These are phyloP conservation scores for Fragaria iinumae DNA, from an alignment of 306 rosid genomes.

Conservation along the genomic window DNA sequence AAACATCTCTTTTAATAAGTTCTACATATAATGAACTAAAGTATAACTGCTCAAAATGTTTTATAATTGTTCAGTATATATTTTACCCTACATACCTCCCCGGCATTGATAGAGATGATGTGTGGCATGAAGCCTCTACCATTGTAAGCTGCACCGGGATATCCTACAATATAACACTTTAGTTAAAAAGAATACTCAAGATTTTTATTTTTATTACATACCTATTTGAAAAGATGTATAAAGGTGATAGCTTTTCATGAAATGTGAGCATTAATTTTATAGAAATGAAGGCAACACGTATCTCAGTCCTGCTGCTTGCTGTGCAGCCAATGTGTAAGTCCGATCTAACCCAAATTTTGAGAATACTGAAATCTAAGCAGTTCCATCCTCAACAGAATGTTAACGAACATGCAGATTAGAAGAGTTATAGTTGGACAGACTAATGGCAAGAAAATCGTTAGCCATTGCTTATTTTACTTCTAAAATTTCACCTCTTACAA, in stretches of 20 bases:
- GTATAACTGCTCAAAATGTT: background rate
- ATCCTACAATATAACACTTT: slow-evolving; percentile 19
- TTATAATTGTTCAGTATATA: background rate
- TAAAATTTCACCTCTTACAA: background rate
- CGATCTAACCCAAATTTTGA: too few species aligned
- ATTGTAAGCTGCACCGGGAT: slow-evolving; percentile 38
- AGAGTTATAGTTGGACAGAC: too few species aligned
- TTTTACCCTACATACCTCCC: slow-evolving; percentile 55
- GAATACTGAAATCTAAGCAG: background rate
- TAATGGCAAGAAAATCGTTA: background rate
- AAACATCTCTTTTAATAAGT: background rate
- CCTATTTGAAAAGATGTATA: background rate
- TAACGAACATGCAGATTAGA: too few species aligned
- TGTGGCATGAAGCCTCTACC: slow-evolving; percentile 81
- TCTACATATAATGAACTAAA: background rate
- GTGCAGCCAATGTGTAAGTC: too few species aligned
- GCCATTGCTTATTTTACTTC: background rate
- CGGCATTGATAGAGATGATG: slow-evolving; percentile 66
- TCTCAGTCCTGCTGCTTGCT: too few species aligned
- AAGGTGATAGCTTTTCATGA: background rate
- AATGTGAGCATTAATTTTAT: background rate
- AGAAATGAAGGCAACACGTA: background rate
- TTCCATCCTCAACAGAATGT: background rate
- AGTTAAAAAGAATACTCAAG: background rate
- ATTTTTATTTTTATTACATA: background rate